These are phyloP conservation scores for Aplosporella prunicola DNA, from an alignment of 2,329 filamentous ascomycete genomes.

Conservation along the genomic window DNA sequence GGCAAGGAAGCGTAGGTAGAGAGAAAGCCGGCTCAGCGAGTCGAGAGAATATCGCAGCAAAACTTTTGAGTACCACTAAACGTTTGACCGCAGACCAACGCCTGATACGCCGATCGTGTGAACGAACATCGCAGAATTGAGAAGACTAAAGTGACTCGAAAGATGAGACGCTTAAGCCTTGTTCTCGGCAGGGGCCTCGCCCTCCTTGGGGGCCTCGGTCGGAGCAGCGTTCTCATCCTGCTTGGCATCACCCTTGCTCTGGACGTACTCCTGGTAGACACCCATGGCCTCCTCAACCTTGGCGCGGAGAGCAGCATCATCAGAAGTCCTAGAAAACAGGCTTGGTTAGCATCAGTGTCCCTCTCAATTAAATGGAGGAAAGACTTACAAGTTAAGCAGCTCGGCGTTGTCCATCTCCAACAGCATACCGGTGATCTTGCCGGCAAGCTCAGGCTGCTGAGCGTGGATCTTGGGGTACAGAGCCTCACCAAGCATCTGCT, in stretches of 20 bases:
- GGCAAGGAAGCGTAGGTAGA: not conserved
- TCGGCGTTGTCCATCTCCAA: conserved; percentile 98
- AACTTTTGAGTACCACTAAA: conserved; percentile 11
- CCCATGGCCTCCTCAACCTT: conserved; percentile 97
- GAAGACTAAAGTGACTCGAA: not conserved
- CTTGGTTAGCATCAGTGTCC: conserved; percentile 22
- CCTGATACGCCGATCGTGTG: conserved; percentile 10
- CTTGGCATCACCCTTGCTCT: conserved; percentile 53
- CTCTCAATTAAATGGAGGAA: not conserved
- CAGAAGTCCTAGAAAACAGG: conserved; percentile 90
- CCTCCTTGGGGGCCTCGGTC: conserved; percentile 37
- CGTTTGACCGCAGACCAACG: conserved; percentile 5
- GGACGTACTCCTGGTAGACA: conserved; percentile 98
- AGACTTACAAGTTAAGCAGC: conserved; percentile 88
- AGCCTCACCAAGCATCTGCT: conserved; percentile 95
- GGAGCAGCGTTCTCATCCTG: conserved; percentile 23
- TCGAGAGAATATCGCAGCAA: conserved; percentile 2
- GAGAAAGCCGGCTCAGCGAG: conserved; percentile 5
- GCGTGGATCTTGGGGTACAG: conserved; percentile 97
- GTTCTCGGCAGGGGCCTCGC: conserved; percentile 35
- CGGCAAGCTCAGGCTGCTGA: conserved; percentile 89
- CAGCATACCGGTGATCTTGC: conserved; percentile 99
- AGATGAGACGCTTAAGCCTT: conserved; percentile 23
- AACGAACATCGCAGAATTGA: conserved; percentile 4
- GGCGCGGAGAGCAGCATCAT: conserved; percentile 76